Evolutionary conservation across 495 filamentous ascomycete species (phyloP).

Genomic region (Copromyces sp.): DNA sequence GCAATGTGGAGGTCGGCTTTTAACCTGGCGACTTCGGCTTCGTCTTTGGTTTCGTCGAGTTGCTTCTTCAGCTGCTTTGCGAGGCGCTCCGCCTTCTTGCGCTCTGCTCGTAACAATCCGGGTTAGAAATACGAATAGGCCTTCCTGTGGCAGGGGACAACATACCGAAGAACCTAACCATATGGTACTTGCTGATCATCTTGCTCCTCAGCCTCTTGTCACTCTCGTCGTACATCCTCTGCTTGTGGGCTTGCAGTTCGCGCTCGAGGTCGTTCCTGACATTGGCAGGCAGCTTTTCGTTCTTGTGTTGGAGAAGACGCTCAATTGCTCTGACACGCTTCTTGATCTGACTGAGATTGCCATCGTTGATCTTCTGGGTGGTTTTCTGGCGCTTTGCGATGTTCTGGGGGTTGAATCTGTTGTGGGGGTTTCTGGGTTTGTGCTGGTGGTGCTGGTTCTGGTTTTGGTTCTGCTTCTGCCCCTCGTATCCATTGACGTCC

Average conservation of each 20-base stretch:
- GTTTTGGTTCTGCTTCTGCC: constrained; percentile 3
- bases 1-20: constrained; percentile 53
- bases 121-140: neutral
- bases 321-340: constrained; percentile 51
- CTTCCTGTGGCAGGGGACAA: neutral
- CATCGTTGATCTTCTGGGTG: constrained; percentile 21
- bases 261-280: constrained; percentile 68
- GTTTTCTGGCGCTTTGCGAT: constrained; percentile 22
- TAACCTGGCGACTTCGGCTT: constrained; percentile 40
- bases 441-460: constrained; percentile 10
- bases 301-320: constrained; percentile 48
- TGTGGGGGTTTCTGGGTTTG: neutral
- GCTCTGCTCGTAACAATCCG: constrained; percentile 40
- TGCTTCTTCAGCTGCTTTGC: constrained; percentile 52
- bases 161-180: constrained; percentile 82
- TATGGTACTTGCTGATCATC: constrained; percentile 85
- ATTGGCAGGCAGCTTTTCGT: constrained; percentile 59
- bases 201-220: constrained; percentile 51
- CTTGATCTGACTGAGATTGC: constrained; percentile 38
- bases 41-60: constrained; percentile 36
- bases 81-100: constrained; percentile 69
- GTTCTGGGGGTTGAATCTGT: constrained; percentile 8
- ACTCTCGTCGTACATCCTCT: constrained; percentile 50
- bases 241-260: constrained; percentile 63
- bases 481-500: constrained; percentile 2